These are phyloP conservation scores for Pythium rishiriense DNA, from an alignment of 352 stramenopile genomes.

Conservation along the genomic window DNA sequence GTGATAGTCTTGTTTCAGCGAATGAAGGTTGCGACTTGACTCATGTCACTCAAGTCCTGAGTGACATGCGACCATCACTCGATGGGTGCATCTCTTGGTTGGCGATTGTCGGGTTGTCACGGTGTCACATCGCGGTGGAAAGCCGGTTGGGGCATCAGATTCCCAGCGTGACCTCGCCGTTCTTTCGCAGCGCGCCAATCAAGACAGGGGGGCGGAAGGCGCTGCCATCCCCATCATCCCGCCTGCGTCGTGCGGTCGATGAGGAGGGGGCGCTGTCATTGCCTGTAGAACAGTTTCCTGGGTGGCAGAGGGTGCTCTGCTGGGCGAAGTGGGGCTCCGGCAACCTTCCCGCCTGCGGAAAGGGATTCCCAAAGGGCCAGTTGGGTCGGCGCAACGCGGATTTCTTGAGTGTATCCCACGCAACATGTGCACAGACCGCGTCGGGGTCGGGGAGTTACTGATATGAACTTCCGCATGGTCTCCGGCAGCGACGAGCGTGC, in stretches of 20 bases:
- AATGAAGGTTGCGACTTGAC: background rate
- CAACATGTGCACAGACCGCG: background rate
- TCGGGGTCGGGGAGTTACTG: background rate
- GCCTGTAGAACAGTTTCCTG: background rate
- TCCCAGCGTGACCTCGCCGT: background rate
- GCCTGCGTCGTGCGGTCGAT: background rate
- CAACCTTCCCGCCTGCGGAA: background rate
- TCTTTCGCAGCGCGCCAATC: background rate
- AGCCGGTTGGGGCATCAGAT: background rate
- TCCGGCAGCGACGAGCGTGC: no score
- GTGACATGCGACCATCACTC: background rate
- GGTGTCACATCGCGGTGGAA: background rate
- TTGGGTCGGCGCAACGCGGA: background rate
- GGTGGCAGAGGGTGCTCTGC: background rate
- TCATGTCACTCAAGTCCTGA: no score
- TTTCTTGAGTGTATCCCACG: background rate
- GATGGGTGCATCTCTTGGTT: background rate
- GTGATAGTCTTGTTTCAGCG: slow-evolving; percentile 1
- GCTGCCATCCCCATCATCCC: background rate
- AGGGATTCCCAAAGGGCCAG: background rate
- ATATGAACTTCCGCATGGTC: background rate
- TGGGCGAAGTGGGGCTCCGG: background rate
- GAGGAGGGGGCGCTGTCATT: background rate
- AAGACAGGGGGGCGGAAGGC: no score
- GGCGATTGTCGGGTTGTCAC: background rate